Evolutionary conservation across 2,329 filamentous ascomycete genomes (phyloP).

Genomic region (Tetracladium maxilliforme): DNA sequence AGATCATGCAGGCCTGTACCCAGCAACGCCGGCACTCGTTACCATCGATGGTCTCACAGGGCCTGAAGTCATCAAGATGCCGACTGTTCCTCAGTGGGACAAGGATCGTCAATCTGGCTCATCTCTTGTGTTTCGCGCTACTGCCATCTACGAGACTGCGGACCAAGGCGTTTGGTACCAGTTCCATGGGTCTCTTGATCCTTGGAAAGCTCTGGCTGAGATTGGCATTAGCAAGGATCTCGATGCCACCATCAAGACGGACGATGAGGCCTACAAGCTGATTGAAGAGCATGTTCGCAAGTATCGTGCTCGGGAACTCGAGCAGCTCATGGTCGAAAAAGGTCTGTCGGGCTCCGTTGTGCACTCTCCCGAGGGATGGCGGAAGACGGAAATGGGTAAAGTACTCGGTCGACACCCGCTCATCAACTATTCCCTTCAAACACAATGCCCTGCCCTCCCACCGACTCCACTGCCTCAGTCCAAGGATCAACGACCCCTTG

Average conservation of each 20-base stretch:
- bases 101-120: slow-evolving; percentile 2
- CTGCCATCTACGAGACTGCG: slow-evolving; percentile 1
- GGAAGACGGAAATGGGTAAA: slow-evolving; percentile 5
- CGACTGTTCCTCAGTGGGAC: slow-evolving; percentile 1
- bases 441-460: slow-evolving; percentile 2
- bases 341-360: slow-evolving; percentile 4
- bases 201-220: not conserved
- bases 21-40: slow-evolving; percentile 1
- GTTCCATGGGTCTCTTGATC: slow-evolving; percentile 1
- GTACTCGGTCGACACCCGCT: slow-evolving; percentile 3
- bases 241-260: slow-evolving; percentile 1
- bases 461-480: slow-evolving; percentile 1
- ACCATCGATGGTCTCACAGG: slow-evolving; percentile 2
- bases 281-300: slow-evolving; percentile 2
- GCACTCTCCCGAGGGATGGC: slow-evolving; percentile 5
- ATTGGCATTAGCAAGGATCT: slow-evolving; percentile 1
- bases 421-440: slow-evolving; percentile 3
- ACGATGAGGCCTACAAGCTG: slow-evolving; percentile 2
- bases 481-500: slow-evolving; percentile 8
- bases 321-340: slow-evolving; percentile 2
- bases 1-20: slow-evolving; percentile 4
- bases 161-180: slow-evolving; percentile 1
- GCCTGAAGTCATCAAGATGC: not conserved
- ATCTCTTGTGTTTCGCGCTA: slow-evolving; percentile 1
- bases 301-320: slow-evolving; percentile 3